Base-by-base conservation (phyloP, 768 basidiomycete species). In the Termitomyces sp. region DNA sequence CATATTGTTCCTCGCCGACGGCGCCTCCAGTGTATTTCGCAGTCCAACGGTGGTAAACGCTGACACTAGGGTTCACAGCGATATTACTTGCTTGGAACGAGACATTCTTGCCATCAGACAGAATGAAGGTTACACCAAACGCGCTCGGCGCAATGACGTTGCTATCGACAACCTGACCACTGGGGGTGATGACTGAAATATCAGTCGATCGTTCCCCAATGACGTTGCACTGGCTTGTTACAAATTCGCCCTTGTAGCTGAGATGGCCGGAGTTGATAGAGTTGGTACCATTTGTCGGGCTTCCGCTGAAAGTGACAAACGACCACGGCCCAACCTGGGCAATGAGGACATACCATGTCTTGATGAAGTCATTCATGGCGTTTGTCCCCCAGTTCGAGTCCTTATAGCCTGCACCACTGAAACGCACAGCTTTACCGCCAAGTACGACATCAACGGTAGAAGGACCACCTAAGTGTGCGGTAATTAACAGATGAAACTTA, bases 311-410 rank as follows among this genome's bases (percentile, higher is more conserved):
- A 16, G 61, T 59, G 44, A 57, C 58, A 33, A 62, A 62, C 24
- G 61, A 56, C 58, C 58, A 62, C n/a, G 61, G 61, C 20, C 61
- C 61, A 20, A 62, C 61, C 36, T 57, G 56, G 42, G 61, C 61
- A 16, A 62, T 62, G 42, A 62, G 55, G 28, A 62, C 61, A 36
- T 62, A 62, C 61, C 61, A 62, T 22, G 61, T 54, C 40, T 50
- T 20, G 20, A 62, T 47, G 44, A 62, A 62, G 44, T 59, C 58
- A 36, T 62, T 62, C 58, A 62, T 57, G 30, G 61, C 61, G 36
- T 59, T 51, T 8, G 61, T 53, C 16, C 54, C 55, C 61, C 61
- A 62, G 48, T 62, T 62, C 8, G 61, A 62, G 30, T 62, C 61
- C 50, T 62, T 62, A 44, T 62, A 62, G 20, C 61, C 61, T 40